Evolutionary conservation across 2,329 filamentous ascomycete genomes (phyloP).

Genomic region (Fusarium siculi): DNA sequence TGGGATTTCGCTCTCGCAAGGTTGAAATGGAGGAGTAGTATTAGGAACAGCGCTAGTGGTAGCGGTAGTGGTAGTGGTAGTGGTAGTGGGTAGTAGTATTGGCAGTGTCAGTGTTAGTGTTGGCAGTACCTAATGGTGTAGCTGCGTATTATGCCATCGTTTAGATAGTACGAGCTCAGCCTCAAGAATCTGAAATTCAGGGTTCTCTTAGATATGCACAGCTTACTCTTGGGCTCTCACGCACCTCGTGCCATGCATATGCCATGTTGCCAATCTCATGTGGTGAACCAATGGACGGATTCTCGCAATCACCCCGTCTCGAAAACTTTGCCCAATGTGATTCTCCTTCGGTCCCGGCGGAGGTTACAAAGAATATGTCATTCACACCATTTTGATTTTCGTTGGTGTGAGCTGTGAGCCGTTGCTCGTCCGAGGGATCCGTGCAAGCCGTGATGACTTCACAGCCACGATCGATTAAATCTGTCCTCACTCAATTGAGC

Average conservation of each 20-base stretch:
- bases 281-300: constrained; percentile 21
- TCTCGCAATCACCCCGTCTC: constrained; percentile 28
- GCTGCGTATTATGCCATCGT: constrained; percentile 2
- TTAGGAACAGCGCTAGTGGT: not conserved
- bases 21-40: constrained; percentile 20
- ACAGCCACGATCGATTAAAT: constrained; percentile 16
- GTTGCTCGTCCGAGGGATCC: constrained; percentile 18
- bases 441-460: constrained; percentile 1
- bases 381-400: constrained; percentile 11
- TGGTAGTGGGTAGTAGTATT: no score
- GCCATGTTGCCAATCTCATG: constrained; percentile 17
- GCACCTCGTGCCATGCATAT: constrained; percentile 8
- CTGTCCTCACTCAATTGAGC: not conserved
- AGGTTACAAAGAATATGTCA: not conserved
- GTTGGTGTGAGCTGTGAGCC: not conserved
- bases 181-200: constrained; percentile 3
- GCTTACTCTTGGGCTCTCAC: constrained; percentile 14
- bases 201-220: constrained; percentile 11
- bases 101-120: not conserved
- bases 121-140: not conserved
- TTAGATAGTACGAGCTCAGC: constrained; percentile 21
- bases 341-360: constrained; percentile 12
- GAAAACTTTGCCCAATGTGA: not conserved
- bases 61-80: not conserved
- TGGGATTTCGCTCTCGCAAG: constrained; percentile 55